These are phyloP conservation scores for Fusarium incarnatum DNA, from an alignment of 2,329 filamentous ascomycete species.

Conservation along the genomic window DNA sequence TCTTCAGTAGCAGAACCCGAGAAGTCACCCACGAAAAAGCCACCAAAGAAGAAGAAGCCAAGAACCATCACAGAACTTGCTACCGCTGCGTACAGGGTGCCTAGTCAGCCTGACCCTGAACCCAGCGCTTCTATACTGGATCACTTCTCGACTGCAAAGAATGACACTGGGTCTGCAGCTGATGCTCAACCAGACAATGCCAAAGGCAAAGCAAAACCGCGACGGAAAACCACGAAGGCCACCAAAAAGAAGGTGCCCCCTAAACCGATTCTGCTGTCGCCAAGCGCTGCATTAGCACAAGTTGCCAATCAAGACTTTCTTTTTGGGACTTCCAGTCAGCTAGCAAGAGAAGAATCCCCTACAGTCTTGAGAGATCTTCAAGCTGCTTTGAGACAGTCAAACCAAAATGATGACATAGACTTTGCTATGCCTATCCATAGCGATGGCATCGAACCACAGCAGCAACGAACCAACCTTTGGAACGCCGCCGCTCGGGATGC, in stretches of 20 bases:
- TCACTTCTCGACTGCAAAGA: slow-evolving; percentile 51
- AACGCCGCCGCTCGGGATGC: slow-evolving; percentile 74
- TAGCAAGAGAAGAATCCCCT: slow-evolving; percentile 79
- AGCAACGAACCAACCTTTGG: slow-evolving; percentile 69
- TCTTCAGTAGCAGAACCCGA: slow-evolving; percentile 38
- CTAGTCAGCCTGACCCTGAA: slow-evolving; percentile 49
- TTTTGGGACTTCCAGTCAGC: slow-evolving; percentile 88
- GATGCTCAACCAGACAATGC: slow-evolving; percentile 39
- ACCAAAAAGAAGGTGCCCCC: slow-evolving; percentile 57
- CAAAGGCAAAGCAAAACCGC: slow-evolving; percentile 51
- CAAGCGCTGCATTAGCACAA: slow-evolving; percentile 73
- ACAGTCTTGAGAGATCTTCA: slow-evolving; percentile 72
- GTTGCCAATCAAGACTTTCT: slow-evolving; percentile 79
- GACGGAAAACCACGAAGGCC: slow-evolving; percentile 48
- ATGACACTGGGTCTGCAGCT: not conserved
- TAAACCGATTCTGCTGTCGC: slow-evolving; percentile 72
- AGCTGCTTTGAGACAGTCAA: slow-evolving; percentile 70
- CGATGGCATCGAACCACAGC: slow-evolving; percentile 51
- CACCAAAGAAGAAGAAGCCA: slow-evolving; percentile 76
- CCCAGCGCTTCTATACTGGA: slow-evolving; percentile 57
- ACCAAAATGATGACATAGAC: slow-evolving; percentile 55
- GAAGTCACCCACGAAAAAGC: slow-evolving; percentile 61
- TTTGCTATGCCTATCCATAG: slow-evolving; percentile 56
- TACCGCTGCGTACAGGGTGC: slow-evolving; percentile 72
- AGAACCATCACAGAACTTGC: slow-evolving; percentile 83